These are phyloP conservation scores for Solanum bukasovii DNA, from an alignment of 257 asterid genomes.

Conservation along the genomic window DNA sequence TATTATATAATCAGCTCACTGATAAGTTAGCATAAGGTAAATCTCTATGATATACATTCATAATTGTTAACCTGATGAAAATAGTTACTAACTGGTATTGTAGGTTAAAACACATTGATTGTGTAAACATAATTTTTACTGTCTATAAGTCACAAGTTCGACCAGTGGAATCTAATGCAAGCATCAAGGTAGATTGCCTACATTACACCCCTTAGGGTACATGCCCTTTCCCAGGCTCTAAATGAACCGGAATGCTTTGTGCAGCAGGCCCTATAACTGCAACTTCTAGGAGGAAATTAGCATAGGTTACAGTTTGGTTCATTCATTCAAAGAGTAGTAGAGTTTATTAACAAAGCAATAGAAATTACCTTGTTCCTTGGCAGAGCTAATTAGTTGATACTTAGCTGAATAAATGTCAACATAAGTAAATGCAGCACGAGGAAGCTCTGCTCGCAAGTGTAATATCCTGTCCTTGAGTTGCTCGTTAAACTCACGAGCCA, in stretches of 20 bases:
- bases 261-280: neutral
- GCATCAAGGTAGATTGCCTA: neutral
- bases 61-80: neutral
- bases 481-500: constrained; percentile 27
- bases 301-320: neutral
- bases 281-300: neutral
- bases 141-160: neutral
- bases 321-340: neutral
- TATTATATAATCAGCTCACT: neutral
- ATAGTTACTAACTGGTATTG: neutral
- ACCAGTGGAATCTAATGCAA: neutral
- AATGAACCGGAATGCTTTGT: neutral
- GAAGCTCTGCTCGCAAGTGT: constrained; percentile 11
- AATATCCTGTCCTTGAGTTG: constrained; percentile 18
- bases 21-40: neutral
- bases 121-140: neutral
- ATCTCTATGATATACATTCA: neutral
- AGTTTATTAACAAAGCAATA: neutral
- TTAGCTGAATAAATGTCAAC: constrained; percentile 32
- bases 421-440: constrained; percentile 19
- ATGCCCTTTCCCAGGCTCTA: neutral
- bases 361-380: constrained; percentile 3
- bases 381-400: constrained; percentile 1
- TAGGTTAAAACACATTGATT: neutral
- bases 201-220: neutral